Conservation (phyloP, 78 protist species). For the Dictyostelium discoideum region DNA sequence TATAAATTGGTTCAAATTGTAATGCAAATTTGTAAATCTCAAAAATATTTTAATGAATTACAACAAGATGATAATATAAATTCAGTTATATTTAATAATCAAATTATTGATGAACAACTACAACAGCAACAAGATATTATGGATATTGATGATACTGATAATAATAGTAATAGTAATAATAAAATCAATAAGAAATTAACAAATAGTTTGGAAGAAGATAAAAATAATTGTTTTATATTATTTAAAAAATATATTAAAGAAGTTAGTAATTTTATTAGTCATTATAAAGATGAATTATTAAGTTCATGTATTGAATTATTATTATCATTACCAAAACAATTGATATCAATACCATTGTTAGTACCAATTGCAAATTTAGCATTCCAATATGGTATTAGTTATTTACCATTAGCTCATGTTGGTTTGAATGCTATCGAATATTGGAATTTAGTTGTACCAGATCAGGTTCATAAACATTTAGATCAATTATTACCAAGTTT, state of each 20-base stretch:
- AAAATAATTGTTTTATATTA: slow-evolving; percentile 49
- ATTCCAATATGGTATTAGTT: slow-evolving; percentile 76
- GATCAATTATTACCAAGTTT: slow-evolving; percentile 50
- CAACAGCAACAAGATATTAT: not conserved
- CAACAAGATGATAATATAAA: not conserved
- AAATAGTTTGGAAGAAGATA: slow-evolving; percentile 35
- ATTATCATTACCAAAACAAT: slow-evolving; percentile 65
- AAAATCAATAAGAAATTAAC: not conserved
- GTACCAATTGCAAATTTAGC: slow-evolving; percentile 57
- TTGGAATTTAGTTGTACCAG: slow-evolving; percentile 63
- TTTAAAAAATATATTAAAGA: slow-evolving; percentile 67
- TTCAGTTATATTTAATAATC: not conserved
- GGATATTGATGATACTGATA: not conserved
- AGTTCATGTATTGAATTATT: slow-evolving; percentile 64
- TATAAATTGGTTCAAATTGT: slow-evolving; percentile 66
- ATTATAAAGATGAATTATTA: slow-evolving; percentile 85
- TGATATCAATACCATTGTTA: slow-evolving; percentile 16
- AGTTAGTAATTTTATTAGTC: slow-evolving; percentile 18
- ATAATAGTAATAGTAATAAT: not conserved
- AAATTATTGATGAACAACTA: not conserved
- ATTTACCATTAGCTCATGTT: slow-evolving; percentile 78
- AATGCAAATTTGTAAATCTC: slow-evolving; percentile 38
- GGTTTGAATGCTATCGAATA: slow-evolving; percentile 72
- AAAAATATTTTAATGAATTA: slow-evolving; percentile 36
- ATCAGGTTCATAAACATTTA: slow-evolving; percentile 32